Evolutionary conservation across 169 alveolate species (phyloP).

Genomic region (Eimeria brunetti): DNA sequence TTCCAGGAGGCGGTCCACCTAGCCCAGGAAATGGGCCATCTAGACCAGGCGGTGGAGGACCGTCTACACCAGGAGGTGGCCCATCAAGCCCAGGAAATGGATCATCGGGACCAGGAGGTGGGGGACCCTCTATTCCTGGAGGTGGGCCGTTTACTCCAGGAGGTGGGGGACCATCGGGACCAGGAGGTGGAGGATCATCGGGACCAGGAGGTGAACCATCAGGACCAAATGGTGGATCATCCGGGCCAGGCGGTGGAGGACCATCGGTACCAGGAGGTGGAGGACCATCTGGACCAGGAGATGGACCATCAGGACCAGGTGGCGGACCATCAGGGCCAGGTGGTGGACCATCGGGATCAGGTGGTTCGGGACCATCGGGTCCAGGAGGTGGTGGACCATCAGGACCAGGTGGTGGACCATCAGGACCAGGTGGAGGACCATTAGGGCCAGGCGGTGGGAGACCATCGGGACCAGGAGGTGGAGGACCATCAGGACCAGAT

Average conservation of each 20-base stretch:
- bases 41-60: neutral
- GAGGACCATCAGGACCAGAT: neutral
- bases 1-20: too few relatives aligned
- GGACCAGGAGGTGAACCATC: neutral
- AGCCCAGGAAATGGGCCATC: neutral
- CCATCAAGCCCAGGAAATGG: neutral
- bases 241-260: neutral
- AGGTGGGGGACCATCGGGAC: neutral
- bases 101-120: neutral
- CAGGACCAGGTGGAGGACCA: neutral
- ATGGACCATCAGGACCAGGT: too few relatives aligned
- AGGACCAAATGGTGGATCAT: neutral
- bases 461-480: neutral
- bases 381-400: neutral
- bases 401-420: neutral
- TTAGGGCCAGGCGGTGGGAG: neutral
- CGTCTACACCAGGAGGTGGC: neutral
- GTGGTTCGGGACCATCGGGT: neutral
- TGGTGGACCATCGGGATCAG: neutral
- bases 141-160: neutral
- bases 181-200: neutral
- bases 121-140: neutral
- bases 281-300: neutral
- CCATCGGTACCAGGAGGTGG: neutral
- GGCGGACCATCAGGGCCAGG: neutral